Conservation (phyloP, 2,329 filamentous ascomycete species). For the Colletotrichum liriopes region DNA sequence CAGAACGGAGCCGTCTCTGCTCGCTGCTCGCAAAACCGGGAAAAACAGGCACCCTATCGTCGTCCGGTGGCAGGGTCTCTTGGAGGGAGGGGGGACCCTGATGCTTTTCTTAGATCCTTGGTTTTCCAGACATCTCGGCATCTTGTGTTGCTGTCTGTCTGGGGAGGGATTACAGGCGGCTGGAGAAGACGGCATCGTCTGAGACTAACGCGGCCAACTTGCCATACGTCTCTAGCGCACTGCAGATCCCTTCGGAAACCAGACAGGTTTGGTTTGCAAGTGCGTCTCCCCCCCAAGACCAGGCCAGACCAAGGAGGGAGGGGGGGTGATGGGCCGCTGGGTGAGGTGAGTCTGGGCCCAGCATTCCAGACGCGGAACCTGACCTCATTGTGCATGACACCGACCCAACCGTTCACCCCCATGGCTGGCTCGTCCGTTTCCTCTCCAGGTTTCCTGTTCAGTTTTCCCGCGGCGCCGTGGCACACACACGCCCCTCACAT, state of each 20-base stretch:
- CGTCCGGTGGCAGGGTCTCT: conserved; percentile 2
- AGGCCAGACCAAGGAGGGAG: background rate
- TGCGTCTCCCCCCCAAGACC: background rate
- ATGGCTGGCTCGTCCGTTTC: conserved; percentile 21
- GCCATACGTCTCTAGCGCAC: background rate
- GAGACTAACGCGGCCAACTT: background rate
- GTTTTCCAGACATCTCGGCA: background rate
- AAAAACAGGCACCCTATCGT: background rate
- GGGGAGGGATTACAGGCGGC: background rate
- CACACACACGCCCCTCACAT: background rate
- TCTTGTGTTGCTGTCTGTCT: background rate
- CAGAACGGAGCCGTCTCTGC: background rate
- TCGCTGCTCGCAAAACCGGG: background rate
- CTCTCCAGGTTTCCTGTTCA: background rate
- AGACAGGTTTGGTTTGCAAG: background rate
- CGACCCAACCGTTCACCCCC: conserved; percentile 14
- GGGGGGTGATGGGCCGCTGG: conserved; percentile 8
- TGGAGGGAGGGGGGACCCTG: conserved; percentile 12
- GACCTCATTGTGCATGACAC: conserved; percentile 36
- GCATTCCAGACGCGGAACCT: background rate
- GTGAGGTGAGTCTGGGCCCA: conserved; percentile 33
- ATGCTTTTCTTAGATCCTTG: conserved; percentile 12
- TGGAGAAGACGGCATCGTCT: background rate
- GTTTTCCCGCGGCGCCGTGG: background rate
- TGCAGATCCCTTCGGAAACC: background rate